Percentiles rank a stretch among this genome's conserved stretches.
phyloP scores from a whole-genome alignment of 2,329 filamentous ascomycete species.

The Clarireedia homoeocarpa region DNA sequence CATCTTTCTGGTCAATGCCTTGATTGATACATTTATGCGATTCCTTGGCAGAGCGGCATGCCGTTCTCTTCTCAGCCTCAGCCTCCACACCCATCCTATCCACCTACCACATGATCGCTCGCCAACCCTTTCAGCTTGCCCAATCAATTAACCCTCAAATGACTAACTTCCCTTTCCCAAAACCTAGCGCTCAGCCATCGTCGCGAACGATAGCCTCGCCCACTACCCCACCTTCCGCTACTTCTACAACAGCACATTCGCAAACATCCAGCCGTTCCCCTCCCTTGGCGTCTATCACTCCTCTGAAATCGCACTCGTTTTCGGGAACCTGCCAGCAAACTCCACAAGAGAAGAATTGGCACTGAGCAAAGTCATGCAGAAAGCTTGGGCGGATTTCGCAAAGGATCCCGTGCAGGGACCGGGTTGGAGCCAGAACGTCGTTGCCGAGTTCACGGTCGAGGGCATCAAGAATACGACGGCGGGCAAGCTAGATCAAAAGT shows the following conservation, averaged over 20 bases:
- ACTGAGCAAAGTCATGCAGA: neutral
- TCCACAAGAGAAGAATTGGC: neutral
- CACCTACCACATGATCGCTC: too few relatives aligned
- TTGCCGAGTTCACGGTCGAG: neutral
- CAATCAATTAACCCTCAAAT: neutral
- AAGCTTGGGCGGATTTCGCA: conserved; percentile 1
- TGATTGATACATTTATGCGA: too few relatives aligned
- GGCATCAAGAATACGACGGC: neutral
- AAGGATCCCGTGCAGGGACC: neutral
- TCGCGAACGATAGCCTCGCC: neutral
- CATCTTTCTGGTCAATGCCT: too few relatives aligned
- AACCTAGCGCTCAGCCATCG: neutral
- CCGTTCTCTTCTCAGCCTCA: too few relatives aligned
- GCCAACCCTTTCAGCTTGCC: neutral
- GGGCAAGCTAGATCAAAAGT: neutral
- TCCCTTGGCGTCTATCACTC: conserved; percentile 4
- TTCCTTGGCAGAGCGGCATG: too few relatives aligned
- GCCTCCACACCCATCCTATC: too few relatives aligned
- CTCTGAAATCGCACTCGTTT: conserved; percentile 5
- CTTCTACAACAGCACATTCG: conserved; percentile 6
- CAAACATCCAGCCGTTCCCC: conserved; percentile 4
- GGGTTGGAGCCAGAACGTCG: neutral
- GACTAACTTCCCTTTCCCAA: neutral
- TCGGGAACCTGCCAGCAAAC: neutral
- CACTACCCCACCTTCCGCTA: conserved; percentile 7